phyloP scores from a whole-genome alignment of 495 filamentous ascomycete species.

The Neurospora intermedia region DNA sequence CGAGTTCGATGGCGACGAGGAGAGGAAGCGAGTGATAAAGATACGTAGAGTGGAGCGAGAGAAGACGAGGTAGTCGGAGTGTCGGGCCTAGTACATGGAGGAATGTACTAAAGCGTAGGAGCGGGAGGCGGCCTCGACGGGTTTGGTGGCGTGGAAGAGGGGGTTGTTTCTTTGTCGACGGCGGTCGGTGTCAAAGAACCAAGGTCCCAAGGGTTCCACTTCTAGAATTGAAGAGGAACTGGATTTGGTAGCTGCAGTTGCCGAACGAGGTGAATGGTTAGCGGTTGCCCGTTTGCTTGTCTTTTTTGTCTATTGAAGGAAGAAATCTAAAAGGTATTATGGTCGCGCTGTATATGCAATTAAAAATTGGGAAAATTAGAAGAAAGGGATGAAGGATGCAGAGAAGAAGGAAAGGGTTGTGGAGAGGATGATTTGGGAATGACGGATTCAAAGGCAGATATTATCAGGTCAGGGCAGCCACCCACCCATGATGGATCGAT shows the following conservation, averaged over 20 bases:
- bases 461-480: neutral
- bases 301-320: neutral
- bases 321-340: neutral
- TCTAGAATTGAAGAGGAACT: neutral
- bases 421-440: neutral
- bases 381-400: neutral
- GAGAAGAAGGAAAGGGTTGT: neutral
- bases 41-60: neutral
- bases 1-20: conserved; percentile 8
- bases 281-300: neutral
- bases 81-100: neutral
- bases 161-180: neutral
- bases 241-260: neutral
- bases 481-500: neutral
- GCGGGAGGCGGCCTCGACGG: neutral
- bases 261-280: neutral
- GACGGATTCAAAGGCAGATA: neutral
- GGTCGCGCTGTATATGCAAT: neutral
- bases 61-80: neutral
- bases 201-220: neutral
- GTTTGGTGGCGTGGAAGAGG: neutral
- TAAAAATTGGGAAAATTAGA: neutral
- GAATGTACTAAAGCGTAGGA: neutral
- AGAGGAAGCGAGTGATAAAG: conserved; percentile 1
- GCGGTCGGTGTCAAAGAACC: neutral